phyloP scores from a whole-genome alignment of 306 rosid genomes.

The Geum urbanum region DNA sequence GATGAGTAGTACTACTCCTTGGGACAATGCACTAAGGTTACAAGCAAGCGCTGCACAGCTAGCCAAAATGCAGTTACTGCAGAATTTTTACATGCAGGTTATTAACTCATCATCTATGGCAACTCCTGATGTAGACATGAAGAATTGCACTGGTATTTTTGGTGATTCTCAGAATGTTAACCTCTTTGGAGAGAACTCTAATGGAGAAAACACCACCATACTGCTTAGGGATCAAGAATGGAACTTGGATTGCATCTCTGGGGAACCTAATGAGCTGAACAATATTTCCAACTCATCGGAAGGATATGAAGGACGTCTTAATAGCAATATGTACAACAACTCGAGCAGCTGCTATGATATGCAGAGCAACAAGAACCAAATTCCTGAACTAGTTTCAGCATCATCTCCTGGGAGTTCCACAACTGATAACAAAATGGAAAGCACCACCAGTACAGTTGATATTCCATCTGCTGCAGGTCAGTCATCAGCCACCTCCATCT shows the following conservation, averaged over 20 bases:
- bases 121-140: slow-evolving; percentile 31
- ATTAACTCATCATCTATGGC: slow-evolving; percentile 33
- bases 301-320: background rate
- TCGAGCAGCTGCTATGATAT: slow-evolving; percentile 16
- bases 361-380: slow-evolving; percentile 17
- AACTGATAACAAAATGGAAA: slow-evolving; percentile 35
- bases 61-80: slow-evolving; percentile 55
- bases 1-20: slow-evolving; percentile 10
- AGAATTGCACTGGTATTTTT: slow-evolving; percentile 14
- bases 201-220: background rate
- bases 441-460: slow-evolving; percentile 15
- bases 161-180: slow-evolving; percentile 33
- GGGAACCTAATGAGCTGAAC: slow-evolving; percentile 16
- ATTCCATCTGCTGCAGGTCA: slow-evolving; percentile 17
- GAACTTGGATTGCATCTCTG: background rate
- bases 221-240: slow-evolving; percentile 2
- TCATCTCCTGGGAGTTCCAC: slow-evolving; percentile 27
- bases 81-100: slow-evolving; percentile 47
- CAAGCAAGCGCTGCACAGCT: slow-evolving; percentile 57
- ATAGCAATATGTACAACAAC: slow-evolving; percentile 18
- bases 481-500: slow-evolving; percentile 34
- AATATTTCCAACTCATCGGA: slow-evolving; percentile 30
- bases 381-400: slow-evolving; percentile 47
- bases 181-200: slow-evolving; percentile 23
- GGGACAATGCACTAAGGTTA: slow-evolving; percentile 43